These are phyloP conservation scores for Didymella sp. DNA, from an alignment of 2,329 filamentous ascomycete genomes.

Conservation along the genomic window DNA sequence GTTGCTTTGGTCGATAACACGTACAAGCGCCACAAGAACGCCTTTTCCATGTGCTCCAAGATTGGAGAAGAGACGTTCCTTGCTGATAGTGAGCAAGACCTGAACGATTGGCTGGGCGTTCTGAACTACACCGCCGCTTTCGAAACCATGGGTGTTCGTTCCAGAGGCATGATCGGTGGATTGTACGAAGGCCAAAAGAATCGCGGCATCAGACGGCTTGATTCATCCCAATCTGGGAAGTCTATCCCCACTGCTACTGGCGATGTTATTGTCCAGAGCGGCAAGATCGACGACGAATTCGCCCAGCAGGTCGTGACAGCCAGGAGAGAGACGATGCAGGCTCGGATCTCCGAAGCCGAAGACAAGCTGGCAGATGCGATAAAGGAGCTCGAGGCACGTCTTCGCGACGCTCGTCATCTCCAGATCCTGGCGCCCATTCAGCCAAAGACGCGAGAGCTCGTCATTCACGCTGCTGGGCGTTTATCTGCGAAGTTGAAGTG, in stretches of 20 bases:
- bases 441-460: constrained; percentile 83
- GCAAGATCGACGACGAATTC: constrained; percentile 80
- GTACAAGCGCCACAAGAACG: constrained; percentile 95
- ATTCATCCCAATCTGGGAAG: constrained; percentile 60
- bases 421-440: constrained; percentile 89
- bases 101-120: constrained; percentile 96
- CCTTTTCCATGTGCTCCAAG: constrained; percentile 88
- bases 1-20: constrained; percentile 84
- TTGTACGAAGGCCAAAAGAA: constrained; percentile 83
- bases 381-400: constrained; percentile 79
- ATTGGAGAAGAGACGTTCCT: constrained; percentile 85
- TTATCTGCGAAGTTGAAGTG: constrained; percentile 90
- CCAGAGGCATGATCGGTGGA: constrained; percentile 84
- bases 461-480: constrained; percentile 82
- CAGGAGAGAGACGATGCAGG: constrained; percentile 79
- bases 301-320: constrained; percentile 85
- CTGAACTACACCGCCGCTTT: constrained; percentile 97
- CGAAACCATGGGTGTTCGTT: constrained; percentile 86
- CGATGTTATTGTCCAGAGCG: constrained; percentile 74
- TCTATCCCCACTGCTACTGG: constrained; percentile 75
- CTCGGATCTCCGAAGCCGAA: constrained; percentile 83
- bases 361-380: constrained; percentile 75
- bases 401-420: constrained; percentile 89
- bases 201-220: constrained; percentile 74
- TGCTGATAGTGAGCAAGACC: constrained; percentile 86